A percentile compares a stretch with the other conserved stretches of the same genome.
These are phyloP conservation scores for Ambrosiella xylebori DNA, from an alignment of 2,329 filamentous ascomycete species.

Conservation along the genomic window DNA sequence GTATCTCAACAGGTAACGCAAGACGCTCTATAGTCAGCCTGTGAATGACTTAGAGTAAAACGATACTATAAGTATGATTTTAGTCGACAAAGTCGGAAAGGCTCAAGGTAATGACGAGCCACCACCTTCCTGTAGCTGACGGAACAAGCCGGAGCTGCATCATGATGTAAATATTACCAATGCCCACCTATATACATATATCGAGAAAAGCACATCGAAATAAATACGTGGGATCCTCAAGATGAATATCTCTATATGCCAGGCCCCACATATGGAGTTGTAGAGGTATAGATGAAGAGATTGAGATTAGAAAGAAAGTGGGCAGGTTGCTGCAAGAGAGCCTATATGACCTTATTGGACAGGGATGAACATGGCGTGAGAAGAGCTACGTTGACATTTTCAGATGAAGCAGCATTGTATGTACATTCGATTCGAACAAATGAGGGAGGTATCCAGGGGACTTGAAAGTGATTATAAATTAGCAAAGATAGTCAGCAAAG, in stretches of 20 bases:
- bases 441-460: too few species aligned
- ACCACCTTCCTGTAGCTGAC: too few species aligned
- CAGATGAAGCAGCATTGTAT: not conserved
- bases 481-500: too few species aligned
- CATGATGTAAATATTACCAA: too few species aligned
- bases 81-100: too few species aligned
- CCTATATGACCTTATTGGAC: not conserved
- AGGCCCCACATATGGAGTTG: too few species aligned
- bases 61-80: too few species aligned
- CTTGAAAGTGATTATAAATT: too few species aligned
- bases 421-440: not conserved
- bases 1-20: not conserved
- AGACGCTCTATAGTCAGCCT: not conserved
- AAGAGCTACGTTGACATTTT: not conserved
- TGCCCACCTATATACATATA: not conserved
- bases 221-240: not conserved
- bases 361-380: not conserved
- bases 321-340: not conserved
- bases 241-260: too few species aligned
- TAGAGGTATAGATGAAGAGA: not conserved
- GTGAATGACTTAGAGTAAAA: too few species aligned
- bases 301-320: not conserved
- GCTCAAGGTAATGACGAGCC: too few species aligned
- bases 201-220: not conserved
- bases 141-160: too few species aligned